phyloP scores from a whole-genome alignment of 2,329 filamentous ascomycete genomes.

The Trichoderma simmonsii region DNA sequence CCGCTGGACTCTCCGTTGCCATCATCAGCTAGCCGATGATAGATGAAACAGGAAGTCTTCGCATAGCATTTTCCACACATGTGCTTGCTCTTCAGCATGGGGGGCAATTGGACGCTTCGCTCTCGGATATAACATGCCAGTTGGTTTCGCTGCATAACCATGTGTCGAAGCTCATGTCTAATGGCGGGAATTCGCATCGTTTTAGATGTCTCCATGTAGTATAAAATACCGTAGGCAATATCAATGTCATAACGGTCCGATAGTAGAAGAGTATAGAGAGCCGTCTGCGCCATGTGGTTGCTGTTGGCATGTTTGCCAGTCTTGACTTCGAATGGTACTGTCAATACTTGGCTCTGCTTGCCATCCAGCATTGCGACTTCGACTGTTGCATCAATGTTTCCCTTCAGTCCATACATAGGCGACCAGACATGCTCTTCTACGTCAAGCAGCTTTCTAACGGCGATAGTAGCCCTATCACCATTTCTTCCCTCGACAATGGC shows the following conservation, averaged over 20 bases:
- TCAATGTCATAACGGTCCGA: conserved; percentile 95
- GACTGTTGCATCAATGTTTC: conserved; percentile 95
- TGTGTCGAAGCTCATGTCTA: conserved; percentile 84
- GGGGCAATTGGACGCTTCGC: conserved; percentile 73
- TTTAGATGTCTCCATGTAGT: conserved; percentile 89
- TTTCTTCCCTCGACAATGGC: conserved; percentile 78
- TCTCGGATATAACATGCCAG: conserved; percentile 82
- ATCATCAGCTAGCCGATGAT: conserved; percentile 84
- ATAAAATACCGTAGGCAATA: conserved; percentile 84
- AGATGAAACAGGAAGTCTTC: conserved; percentile 85
- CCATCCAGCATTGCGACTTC: conserved; percentile 78
- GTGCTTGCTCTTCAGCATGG: conserved; percentile 79
- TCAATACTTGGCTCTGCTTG: conserved; percentile 63
- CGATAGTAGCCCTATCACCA: conserved; percentile 73
- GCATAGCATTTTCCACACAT: conserved; percentile 87
- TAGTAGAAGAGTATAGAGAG: conserved; percentile 86
- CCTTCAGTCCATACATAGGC: conserved; percentile 93
- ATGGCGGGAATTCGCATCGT: conserved; percentile 82
- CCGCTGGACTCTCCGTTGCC: conserved; percentile 79
- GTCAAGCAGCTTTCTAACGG: conserved; percentile 89
- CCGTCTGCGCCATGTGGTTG: conserved; percentile 88
- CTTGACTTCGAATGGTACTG: conserved; percentile 93
- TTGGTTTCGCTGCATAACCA: conserved; percentile 94
- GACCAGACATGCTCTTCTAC: conserved; percentile 99
- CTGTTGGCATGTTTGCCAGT: conserved; percentile 82